phyloP scores from a whole-genome alignment of 176 grass and related monocot genomes.

The Rhipidocladum racemiflorum region DNA sequence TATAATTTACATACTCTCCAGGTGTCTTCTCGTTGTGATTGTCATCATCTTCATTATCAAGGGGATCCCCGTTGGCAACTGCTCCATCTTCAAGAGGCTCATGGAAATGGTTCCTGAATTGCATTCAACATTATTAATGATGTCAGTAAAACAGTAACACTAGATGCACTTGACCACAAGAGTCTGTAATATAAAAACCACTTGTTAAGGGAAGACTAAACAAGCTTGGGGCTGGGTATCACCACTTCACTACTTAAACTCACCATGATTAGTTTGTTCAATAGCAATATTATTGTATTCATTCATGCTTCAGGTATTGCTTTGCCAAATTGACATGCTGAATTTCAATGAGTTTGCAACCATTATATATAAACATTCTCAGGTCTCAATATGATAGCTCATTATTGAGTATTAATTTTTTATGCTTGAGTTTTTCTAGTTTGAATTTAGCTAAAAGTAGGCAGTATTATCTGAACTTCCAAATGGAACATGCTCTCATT shows the following conservation, averaged over 20 bases:
- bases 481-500: slow-evolving; percentile 97
- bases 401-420: no score
- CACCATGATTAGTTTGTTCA: neutral
- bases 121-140: neutral
- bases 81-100: slow-evolving; percentile 42
- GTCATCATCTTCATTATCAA: slow-evolving; percentile 46
- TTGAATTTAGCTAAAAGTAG: slow-evolving; percentile 29
- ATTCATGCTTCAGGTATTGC: neutral
- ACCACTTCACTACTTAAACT: no score
- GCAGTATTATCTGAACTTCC: slow-evolving; percentile 91
- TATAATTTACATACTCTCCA: slow-evolving; percentile 39
- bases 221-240: neutral
- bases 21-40: slow-evolving; percentile 18
- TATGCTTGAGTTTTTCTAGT: slow-evolving; percentile 14
- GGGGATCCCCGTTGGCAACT: slow-evolving; percentile 9
- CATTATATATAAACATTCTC: neutral
- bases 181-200: neutral
- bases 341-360: neutral
- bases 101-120: slow-evolving; percentile 65
- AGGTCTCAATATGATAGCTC: no score
- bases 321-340: neutral
- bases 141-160: neutral
- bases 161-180: neutral
- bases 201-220: neutral
- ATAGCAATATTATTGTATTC: neutral